Conservation (phyloP, 176 grass and related monocot genomes). For the Aegilops speltoides region DNA sequence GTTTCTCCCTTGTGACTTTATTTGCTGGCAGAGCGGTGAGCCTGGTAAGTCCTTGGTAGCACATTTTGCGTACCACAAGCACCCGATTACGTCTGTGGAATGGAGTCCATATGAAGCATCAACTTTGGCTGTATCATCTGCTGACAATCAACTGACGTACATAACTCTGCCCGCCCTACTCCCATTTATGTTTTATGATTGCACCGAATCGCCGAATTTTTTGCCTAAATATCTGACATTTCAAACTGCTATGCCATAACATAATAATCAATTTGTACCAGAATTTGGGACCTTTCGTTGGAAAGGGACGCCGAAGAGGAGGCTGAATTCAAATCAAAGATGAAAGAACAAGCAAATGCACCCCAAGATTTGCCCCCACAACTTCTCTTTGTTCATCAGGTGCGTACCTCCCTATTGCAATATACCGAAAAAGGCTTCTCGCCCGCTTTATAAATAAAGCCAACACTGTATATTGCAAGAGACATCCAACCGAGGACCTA, state of each 20-base stretch:
- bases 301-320: conserved; percentile 78
- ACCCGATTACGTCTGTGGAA: conserved; percentile 84
- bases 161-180: neutral
- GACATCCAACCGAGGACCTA: no score
- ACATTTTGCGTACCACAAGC: conserved; percentile 85
- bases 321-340: conserved; percentile 61
- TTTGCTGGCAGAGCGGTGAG: conserved; percentile 35
- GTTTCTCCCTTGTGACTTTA: neutral
- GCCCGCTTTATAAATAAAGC: no score
- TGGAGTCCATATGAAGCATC: conserved; percentile 94
- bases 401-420: conserved; percentile 21
- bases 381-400: conserved; percentile 66
- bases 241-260: neutral
- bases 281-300: conserved; percentile 78
- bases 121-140: conserved; percentile 81
- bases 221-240: neutral
- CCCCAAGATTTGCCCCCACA: conserved; percentile 60
- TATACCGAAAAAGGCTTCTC: neutral
- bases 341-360: conserved; percentile 62
- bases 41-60: conserved; percentile 41
- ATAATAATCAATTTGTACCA: conserved; percentile 3
- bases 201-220: neutral
- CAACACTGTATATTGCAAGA: no score
- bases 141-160: conserved; percentile 89
- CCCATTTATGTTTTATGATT: neutral